These are phyloP conservation scores for Neovahlkampfia damariscottae DNA, from an alignment of 78 protist species.

Conservation along the genomic window DNA sequence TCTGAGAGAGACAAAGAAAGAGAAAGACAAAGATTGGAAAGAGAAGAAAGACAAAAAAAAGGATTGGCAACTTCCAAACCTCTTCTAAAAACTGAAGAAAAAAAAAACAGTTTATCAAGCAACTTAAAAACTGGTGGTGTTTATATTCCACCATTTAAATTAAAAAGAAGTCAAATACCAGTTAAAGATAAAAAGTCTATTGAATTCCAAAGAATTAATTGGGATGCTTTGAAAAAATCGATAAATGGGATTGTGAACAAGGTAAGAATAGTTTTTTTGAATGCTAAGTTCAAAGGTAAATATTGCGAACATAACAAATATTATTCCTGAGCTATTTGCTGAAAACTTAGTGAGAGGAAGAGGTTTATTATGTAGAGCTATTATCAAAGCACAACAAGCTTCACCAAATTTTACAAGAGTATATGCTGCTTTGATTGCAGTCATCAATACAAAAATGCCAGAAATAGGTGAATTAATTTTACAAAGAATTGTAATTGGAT, in stretches of 20 bases:
- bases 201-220: constrained; percentile 74
- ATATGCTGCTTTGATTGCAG: constrained; percentile 86
- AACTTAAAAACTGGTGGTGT: background rate
- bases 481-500: constrained; percentile 58
- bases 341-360: constrained; percentile 93
- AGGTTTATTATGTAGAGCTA: constrained; percentile 71
- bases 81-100: too few species aligned
- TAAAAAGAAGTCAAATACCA: background rate
- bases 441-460: constrained; percentile 90
- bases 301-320: constrained; percentile 52
- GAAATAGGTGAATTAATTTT: constrained; percentile 78
- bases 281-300: constrained; percentile 48
- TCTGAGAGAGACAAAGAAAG: background rate
- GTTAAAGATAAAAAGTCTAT: background rate
- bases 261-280: background rate
- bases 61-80: background rate
- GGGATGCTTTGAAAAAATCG: constrained; percentile 88
- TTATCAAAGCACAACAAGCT: constrained; percentile 54
- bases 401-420: constrained; percentile 85
- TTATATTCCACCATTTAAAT: background rate
- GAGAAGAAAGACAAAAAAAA: background rate
- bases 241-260: constrained; percentile 93
- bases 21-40: background rate
- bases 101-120: background rate
- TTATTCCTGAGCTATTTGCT: constrained; percentile 72